These are phyloP conservation scores for Mycoemilia scoparia DNA, from an alignment of 192 early-diverging fungal species.

Conservation along the genomic window DNA sequence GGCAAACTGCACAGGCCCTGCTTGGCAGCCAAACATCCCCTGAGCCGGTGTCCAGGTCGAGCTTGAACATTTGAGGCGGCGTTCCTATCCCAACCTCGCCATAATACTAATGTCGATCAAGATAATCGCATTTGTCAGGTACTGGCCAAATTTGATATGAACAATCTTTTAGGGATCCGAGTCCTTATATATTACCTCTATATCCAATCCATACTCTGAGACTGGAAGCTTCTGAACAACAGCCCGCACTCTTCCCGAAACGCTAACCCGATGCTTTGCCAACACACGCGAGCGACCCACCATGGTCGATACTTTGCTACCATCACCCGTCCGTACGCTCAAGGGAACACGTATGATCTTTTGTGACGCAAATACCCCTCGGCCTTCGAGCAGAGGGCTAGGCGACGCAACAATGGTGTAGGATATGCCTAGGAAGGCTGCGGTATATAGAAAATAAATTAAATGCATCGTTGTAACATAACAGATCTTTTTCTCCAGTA, in stretches of 20 bases:
- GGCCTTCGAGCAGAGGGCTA: too few species aligned
- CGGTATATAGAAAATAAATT: too few species aligned
- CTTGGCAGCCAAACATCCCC: constrained; percentile 50
- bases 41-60: constrained; percentile 56
- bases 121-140: too few species aligned
- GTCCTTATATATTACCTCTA: constrained; percentile 30
- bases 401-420: too few species aligned
- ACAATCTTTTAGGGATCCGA: too few species aligned
- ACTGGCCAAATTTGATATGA: too few species aligned
- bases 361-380: too few species aligned
- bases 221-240: constrained; percentile 18
- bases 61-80: constrained; percentile 44
- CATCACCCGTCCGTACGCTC: too few species aligned
- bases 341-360: too few species aligned
- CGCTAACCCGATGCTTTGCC: constrained; percentile 19
- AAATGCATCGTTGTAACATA: too few species aligned
- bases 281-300: constrained; percentile 11
- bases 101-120: constrained; percentile 34
- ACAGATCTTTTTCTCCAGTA: too few species aligned
- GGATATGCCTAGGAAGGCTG: too few species aligned
- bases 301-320: constrained; percentile 18
- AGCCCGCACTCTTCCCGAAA: constrained; percentile 26
- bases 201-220: constrained; percentile 26
- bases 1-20: constrained; percentile 25
- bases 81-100: constrained; percentile 43